Evolutionary conservation across 768 basidiomycete species (phyloP).

Genomic region (Lactarius deliciosus): DNA sequence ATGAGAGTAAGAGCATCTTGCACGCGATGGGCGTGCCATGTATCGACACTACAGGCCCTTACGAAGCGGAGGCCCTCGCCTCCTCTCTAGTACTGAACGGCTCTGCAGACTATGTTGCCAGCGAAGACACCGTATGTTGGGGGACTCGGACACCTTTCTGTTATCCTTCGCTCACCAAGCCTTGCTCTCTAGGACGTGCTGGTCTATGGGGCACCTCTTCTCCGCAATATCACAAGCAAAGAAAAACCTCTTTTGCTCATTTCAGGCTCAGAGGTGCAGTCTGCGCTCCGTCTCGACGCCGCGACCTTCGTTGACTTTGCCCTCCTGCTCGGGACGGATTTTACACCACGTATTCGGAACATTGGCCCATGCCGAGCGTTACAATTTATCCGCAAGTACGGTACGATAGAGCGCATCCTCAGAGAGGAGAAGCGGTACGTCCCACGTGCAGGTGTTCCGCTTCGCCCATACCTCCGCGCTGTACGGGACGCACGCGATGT

Average conservation of each 20-base stretch:
- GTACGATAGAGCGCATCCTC: slow-evolving; percentile 70
- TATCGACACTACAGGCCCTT: slow-evolving; percentile 62
- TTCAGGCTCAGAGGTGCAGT: slow-evolving; percentile 61
- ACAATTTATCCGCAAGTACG: slow-evolving; percentile 68
- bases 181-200: slow-evolving; percentile 62
- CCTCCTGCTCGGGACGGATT: slow-evolving; percentile 87
- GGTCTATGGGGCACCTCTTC: slow-evolving; percentile 75
- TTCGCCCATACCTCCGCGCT: slow-evolving; percentile 59
- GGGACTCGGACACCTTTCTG: slow-evolving; percentile 7
- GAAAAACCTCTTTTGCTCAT: slow-evolving; percentile 61
- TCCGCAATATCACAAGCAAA: slow-evolving; percentile 71
- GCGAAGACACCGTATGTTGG: slow-evolving; percentile 73
- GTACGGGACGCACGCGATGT: slow-evolving; percentile 60
- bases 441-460: slow-evolving; percentile 47
- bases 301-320: slow-evolving; percentile 77
- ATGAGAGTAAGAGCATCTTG: slow-evolving; percentile 67
- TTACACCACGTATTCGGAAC: slow-evolving; percentile 79
- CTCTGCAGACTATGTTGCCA: slow-evolving; percentile 82
- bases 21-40: slow-evolving; percentile 81
- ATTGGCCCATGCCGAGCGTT: slow-evolving; percentile 79
- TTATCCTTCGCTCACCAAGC: neutral
- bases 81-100: slow-evolving; percentile 73
- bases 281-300: slow-evolving; percentile 54
- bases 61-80: slow-evolving; percentile 86
- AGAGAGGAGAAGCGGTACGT: slow-evolving; percentile 49